These are phyloP conservation scores for Arthrobotrys entomopaga DNA, from an alignment of 2,329 filamentous ascomycete species.

Conservation along the genomic window DNA sequence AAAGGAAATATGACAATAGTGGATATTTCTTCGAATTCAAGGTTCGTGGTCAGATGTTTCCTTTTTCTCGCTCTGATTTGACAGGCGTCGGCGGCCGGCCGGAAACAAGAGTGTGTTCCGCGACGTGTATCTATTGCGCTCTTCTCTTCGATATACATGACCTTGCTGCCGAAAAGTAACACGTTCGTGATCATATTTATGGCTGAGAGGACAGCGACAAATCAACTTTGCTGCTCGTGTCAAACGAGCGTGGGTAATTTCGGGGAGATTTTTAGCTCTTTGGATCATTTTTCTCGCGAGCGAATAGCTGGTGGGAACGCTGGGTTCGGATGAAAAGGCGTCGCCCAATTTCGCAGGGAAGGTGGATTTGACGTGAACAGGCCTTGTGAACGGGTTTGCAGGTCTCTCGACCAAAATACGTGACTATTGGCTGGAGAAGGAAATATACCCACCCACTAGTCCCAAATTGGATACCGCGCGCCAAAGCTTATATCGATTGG, in stretches of 20 bases:
- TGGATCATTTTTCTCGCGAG: slow-evolving; percentile 21
- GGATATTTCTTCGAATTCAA: slow-evolving; percentile 8
- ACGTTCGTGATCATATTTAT: slow-evolving; percentile 19
- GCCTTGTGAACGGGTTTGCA: slow-evolving; percentile 29
- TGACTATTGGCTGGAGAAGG: slow-evolving; percentile 38
- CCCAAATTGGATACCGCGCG: slow-evolving; percentile 48
- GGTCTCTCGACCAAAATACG: slow-evolving; percentile 21
- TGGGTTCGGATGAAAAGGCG: slow-evolving; percentile 49
- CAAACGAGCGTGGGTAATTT: slow-evolving; percentile 29
- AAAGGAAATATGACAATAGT: slow-evolving; percentile 39
- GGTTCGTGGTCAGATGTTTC: slow-evolving; percentile 4
- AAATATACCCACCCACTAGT: not conserved
- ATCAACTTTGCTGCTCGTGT: slow-evolving; percentile 14
- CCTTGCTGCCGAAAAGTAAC: not conserved
- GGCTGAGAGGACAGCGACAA: slow-evolving; percentile 26
- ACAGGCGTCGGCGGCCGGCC: slow-evolving; percentile 16
- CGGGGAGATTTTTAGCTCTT: slow-evolving; percentile 20
- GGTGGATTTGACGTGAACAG: slow-evolving; percentile 21
- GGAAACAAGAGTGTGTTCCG: slow-evolving; percentile 11
- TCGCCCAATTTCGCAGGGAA: slow-evolving; percentile 18
- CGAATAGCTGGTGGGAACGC: slow-evolving; percentile 39
- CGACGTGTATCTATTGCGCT: slow-evolving; percentile 3
- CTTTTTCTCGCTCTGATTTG: slow-evolving; percentile 10
- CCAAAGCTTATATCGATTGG: slow-evolving; percentile 46
- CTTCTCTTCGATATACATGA: not conserved